phyloP scores from a whole-genome alignment of 2,329 filamentous ascomycete genomes.

The Fusarium sp. region DNA sequence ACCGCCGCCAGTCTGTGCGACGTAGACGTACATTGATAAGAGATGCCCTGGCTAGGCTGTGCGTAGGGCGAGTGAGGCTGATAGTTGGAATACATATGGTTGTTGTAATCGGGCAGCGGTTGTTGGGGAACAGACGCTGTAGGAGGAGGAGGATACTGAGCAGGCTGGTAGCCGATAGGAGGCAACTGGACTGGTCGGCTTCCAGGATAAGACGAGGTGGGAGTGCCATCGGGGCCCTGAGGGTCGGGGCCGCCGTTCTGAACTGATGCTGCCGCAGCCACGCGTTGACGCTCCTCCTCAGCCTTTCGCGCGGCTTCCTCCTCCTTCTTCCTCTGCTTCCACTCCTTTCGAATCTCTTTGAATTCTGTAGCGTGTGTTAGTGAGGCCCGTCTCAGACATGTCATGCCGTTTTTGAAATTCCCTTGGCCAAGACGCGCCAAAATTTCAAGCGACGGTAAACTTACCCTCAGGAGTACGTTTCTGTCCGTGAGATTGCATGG shows the following conservation, averaged over 20 bases:
- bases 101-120: conserved; percentile 67
- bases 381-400: background rate
- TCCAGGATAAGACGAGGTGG: conserved; percentile 67
- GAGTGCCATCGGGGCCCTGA: conserved; percentile 57
- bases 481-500: conserved; percentile 95
- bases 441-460: conserved; percentile 46
- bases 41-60: conserved; percentile 69
- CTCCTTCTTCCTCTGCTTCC: conserved; percentile 99
- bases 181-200: conserved; percentile 75
- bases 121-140: conserved; percentile 64
- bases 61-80: conserved; percentile 70
- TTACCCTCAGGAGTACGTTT: conserved; percentile 98
- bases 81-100: conserved; percentile 69
- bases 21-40: conserved; percentile 68
- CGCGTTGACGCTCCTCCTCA: conserved; percentile 85
- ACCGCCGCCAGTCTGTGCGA: conserved; percentile 32
- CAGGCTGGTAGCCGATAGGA: conserved; percentile 78
- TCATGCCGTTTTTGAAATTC: background rate
- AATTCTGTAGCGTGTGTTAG: conserved; percentile 76
- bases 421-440: background rate
- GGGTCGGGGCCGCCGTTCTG: conserved; percentile 64
- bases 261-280: conserved; percentile 62
- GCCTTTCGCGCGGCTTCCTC: conserved; percentile 70
- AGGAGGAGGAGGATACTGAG: conserved; percentile 75
- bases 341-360: conserved; percentile 98